Conservation (phyloP, 1,284 basidiomycete species). For the Athelia psychrophila region DNA sequence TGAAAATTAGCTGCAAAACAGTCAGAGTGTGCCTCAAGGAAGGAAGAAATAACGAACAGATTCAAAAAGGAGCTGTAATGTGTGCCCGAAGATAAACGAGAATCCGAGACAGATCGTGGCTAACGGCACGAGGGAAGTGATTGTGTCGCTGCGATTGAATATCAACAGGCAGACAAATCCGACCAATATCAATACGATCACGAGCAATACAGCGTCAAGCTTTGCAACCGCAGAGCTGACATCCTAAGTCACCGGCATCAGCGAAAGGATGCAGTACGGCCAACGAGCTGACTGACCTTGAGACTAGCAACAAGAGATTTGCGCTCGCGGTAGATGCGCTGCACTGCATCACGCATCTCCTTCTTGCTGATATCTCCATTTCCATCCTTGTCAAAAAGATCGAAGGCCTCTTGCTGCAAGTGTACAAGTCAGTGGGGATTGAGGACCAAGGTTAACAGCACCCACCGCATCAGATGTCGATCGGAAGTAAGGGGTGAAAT, state of each 20-base stretch:
- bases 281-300: constrained; percentile 41
- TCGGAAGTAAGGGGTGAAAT: constrained; percentile 78
- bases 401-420: constrained; percentile 64
- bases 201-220: constrained; percentile 71
- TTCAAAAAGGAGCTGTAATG: constrained; percentile 80
- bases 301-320: constrained; percentile 70
- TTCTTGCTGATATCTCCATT: constrained; percentile 80
- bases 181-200: constrained; percentile 56
- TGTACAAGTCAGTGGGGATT: constrained; percentile 3
- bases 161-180: constrained; percentile 78
- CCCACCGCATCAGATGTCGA: constrained; percentile 68
- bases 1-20: constrained; percentile 64
- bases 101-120: constrained; percentile 80
- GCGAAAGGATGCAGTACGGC: too few relatives aligned
- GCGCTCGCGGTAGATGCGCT: constrained; percentile 78
- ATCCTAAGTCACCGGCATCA: constrained; percentile 38
- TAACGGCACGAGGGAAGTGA: constrained; percentile 79
- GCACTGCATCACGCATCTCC: constrained; percentile 85
- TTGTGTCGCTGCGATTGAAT: constrained; percentile 68
- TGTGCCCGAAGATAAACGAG: constrained; percentile 82
- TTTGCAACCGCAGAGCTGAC: constrained; percentile 72
- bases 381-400: constrained; percentile 78
- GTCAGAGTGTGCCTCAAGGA: background rate
- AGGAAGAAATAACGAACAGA: constrained; percentile 43
- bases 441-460: constrained; percentile 10